These are phyloP conservation scores for Neospora caninum DNA, from an alignment of 169 alveolate genomes.

Conservation along the genomic window DNA sequence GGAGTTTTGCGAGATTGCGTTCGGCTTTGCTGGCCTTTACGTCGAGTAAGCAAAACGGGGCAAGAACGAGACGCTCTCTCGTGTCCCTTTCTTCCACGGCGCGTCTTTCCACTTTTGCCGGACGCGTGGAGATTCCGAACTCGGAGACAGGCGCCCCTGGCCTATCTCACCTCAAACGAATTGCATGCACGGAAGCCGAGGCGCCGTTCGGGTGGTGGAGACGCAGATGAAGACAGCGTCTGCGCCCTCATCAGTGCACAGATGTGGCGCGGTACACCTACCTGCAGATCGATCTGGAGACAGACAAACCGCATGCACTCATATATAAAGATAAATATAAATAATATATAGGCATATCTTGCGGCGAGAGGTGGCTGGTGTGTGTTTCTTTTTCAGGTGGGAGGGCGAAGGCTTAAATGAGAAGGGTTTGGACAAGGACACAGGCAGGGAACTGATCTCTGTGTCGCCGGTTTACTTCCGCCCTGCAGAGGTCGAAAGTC, in stretches of 20 bases:
- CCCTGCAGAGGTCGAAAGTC: constrained; percentile 74
- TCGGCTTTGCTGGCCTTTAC: constrained; percentile 49
- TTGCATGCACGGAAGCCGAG: no score
- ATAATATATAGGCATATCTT: background rate
- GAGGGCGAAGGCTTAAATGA: constrained; percentile 73
- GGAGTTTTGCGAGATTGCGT: constrained; percentile 62
- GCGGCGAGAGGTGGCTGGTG: background rate
- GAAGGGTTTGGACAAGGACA: constrained; percentile 68
- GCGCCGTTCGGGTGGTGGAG: no score
- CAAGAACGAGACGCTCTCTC: no score
- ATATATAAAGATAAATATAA: background rate
- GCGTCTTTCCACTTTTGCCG: no score
- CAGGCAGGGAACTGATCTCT: constrained; percentile 38
- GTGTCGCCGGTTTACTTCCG: constrained; percentile 71
- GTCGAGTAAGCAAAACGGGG: constrained; percentile 28
- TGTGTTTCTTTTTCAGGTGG: constrained; percentile 66
- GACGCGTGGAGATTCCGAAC: no score
- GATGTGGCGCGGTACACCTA: background rate
- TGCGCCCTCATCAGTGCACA: no score
- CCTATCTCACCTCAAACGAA: no score
- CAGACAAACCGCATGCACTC: no score
- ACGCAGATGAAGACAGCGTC: no score
- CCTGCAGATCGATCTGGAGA: background rate
- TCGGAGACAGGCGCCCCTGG: no score
- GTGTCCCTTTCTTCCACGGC: no score